Evolutionary conservation across 176 grass and related monocot genomes (phyloP).

Genomic region (Chrysopogon serrulatus): DNA sequence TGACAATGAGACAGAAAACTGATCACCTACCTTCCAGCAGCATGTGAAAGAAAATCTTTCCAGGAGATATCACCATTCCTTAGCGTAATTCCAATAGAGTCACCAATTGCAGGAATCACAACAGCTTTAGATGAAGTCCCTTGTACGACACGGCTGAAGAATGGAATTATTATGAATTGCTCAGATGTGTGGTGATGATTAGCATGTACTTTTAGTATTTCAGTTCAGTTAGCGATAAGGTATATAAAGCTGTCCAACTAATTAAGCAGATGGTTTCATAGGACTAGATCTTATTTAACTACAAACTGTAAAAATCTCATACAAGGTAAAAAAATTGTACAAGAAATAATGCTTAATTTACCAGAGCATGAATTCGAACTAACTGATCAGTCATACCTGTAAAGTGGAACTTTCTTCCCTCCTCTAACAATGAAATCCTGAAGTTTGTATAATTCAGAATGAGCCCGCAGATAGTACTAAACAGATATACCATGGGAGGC

Average conservation of each 20-base stretch:
- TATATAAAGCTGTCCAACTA: background rate
- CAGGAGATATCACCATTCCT: constrained; percentile 80
- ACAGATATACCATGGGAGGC: background rate
- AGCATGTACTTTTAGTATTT: background rate
- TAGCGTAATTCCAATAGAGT: constrained; percentile 48
- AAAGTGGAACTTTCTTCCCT: constrained; percentile 81
- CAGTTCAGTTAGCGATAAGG: background rate
- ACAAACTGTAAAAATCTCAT: background rate
- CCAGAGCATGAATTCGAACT: background rate
- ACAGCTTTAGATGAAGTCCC: constrained; percentile 74
- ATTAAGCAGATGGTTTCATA: background rate
- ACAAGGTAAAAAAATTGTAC: background rate
- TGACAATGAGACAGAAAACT: constrained; percentile 4
- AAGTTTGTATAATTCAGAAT: constrained; percentile 28
- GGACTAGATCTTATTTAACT: background rate
- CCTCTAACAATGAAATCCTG: constrained; percentile 97
- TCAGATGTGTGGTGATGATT: background rate
- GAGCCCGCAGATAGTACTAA: background rate
- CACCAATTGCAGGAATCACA: constrained; percentile 63
- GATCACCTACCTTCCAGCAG: constrained; percentile 44
- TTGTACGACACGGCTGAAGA: constrained; percentile 63
- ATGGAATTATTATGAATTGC: constrained; percentile 6
- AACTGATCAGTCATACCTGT: constrained; percentile 54
- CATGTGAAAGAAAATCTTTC: constrained; percentile 66
- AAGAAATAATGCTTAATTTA: background rate